phyloP scores from a whole-genome alignment of 2,329 filamentous ascomycete species.

The Dryadomyces quercus-mongolicae region DNA sequence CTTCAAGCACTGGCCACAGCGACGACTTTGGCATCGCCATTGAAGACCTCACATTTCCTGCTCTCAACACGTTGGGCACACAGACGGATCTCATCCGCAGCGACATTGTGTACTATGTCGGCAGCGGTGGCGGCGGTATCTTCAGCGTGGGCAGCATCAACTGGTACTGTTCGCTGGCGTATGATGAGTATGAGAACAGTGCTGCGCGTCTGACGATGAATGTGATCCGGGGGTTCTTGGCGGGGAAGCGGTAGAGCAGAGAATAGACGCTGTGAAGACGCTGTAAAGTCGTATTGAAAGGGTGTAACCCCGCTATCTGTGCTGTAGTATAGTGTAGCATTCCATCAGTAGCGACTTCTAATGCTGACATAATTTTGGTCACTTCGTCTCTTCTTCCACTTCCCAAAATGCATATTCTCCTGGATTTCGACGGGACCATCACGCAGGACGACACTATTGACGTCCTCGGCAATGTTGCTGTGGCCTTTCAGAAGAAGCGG shows the following conservation, averaged over 20 bases:
- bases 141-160: conserved; percentile 16
- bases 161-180: conserved; percentile 15
- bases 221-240: conserved; percentile 7
- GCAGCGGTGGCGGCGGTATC: conserved; percentile 12
- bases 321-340: too few relatives aligned
- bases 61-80: conserved; percentile 13
- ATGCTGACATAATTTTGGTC: too few relatives aligned
- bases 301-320: too few relatives aligned
- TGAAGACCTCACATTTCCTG: conserved; percentile 14
- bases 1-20: conserved; percentile 14
- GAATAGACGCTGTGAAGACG: too few relatives aligned
- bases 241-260: background rate
- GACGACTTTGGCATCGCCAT: conserved; percentile 14
- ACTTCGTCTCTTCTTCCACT: too few relatives aligned
- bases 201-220: conserved; percentile 15
- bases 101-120: conserved; percentile 16
- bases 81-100: conserved; percentile 13
- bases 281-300: too few relatives aligned
- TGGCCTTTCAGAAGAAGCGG: conserved; percentile 23
- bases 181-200: conserved; percentile 16
- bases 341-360: too few relatives aligned
- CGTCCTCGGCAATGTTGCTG: conserved; percentile 31
- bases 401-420: conserved; percentile 32
- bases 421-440: conserved; percentile 51
- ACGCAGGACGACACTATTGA: conserved; percentile 40